Evolutionary conservation across 2,329 filamentous ascomycete species (phyloP), one percentile per base, ranked within the genome.

Genomic region (Annulohypoxylon truncatum): DNA sequence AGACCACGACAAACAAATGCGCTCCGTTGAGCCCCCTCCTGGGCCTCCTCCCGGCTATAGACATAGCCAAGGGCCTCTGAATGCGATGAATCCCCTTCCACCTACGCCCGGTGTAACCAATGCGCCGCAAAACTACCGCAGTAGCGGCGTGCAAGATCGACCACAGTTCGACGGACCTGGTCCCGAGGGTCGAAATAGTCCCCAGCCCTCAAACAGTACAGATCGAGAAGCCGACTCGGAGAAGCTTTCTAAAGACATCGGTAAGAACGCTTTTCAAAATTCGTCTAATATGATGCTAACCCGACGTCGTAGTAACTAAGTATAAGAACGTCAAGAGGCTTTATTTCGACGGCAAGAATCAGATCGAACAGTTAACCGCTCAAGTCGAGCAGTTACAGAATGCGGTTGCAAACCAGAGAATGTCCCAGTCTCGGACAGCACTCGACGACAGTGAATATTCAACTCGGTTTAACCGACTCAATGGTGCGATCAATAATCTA

Each of bases 311-410:
- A 97, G 94, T 96, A 75, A 89, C 89, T 71, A 99, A 99, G 82
- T 99, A 99, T 78, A 96, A 96, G 78, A 97, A 97, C 77, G 95
- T 99, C 62, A 99, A 99, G 83, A 90, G 94, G 60, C 92, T 97
- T 74, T 99, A 97, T 78, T 98, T 98, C 78, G 96, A 98, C 70
- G 94, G 95, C 76, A 96, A 97, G 77, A 86, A 90, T 13, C 94
- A 97, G 80, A 95, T 98, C 57, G 94, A 97, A 75, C 89, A 92
- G 74, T 91, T 97, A 73, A 92, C 90, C 71, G 86, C 89, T 15
- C 94, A 97, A 79, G 92, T 98, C 22, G 95, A 97, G 78, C 92
- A 96, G 74, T 85, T 99, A 15, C 96, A 99, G 78, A 98, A 99
- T 78, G 96, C 94, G n/a, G 88, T 99, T 56, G 96, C 96, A 62